Base-by-base conservation (phyloP, 192 early-diverging fungal species). In the Backusella australiensis region DNA sequence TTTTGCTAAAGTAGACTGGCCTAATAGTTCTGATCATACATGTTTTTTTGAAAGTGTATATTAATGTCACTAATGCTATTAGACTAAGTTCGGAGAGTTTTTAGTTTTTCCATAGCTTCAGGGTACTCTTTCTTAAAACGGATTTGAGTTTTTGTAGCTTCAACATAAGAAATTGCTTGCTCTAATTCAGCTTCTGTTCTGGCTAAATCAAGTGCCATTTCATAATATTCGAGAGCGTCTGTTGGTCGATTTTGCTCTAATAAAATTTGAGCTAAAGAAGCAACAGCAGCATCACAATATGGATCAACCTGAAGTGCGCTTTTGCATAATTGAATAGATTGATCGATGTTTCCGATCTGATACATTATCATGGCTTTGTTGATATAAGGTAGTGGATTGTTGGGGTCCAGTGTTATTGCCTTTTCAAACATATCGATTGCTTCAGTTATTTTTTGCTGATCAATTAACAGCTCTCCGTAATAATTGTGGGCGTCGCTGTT, bases 401-500 rank as follows among this genome's bases (percentile, higher is more conserved):
- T 84, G 4, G 86, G 83, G 78, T 94, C 91, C 76, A 98, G 82
- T 71, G 91, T 86, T 52, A 96, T 89, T 0, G 97, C 95, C 82
- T 96, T 97, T 74, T 94, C 93, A 78, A 99, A 98, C 72, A 90
- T 89, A 14, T 89, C 87, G 75, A 91, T 82, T 1, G 97, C 97
- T 81, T 96, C 93, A 15, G 91, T 89, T 39, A 93, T 91, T 34
- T 88, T 86, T 73, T 93, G 91, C 78, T 94, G 93, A 77, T 99
- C 97, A 67, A 94, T 83, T 42, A 98, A 81, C 26, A 99, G 86
- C 85, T 99, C 98, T 80, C 96, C 98, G 56, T 97, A 96, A 84
- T 98, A 99, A 87, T 99, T 99, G 90, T 92, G 94, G 26, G 97
- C 91, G 80, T 99, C 98, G 46, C 93, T 90, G 52, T 89, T 90